phyloP scores from a whole-genome alignment of 2,329 filamentous ascomycete species.

The Orbilia javanica region DNA sequence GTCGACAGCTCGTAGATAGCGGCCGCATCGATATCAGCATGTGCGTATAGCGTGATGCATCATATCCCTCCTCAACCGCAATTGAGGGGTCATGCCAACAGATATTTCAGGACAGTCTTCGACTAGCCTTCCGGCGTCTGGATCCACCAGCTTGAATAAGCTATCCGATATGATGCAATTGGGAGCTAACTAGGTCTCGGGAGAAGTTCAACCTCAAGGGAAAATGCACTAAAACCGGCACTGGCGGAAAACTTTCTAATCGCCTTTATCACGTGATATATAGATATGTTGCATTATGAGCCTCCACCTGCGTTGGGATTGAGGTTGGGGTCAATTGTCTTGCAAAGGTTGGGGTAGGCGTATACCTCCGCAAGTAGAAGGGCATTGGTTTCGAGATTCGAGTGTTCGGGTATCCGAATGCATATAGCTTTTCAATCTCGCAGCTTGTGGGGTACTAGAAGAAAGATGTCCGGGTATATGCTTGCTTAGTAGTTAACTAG shows the following conservation, averaged over 20 bases:
- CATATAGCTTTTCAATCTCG: too few relatives aligned
- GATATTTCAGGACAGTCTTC: not conserved
- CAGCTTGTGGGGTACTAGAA: too few relatives aligned
- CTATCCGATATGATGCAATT: not conserved
- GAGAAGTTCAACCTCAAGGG: not conserved
- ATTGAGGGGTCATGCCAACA: conserved; percentile 9
- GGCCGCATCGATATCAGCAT: not conserved
- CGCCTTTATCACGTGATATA: not conserved
- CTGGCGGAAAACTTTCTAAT: not conserved
- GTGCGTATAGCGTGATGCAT: not conserved
- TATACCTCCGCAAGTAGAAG: not conserved
- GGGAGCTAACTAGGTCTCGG: not conserved
- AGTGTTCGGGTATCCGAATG: too few relatives aligned
- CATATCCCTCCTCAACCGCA: not conserved
- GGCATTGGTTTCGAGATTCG: too few relatives aligned
- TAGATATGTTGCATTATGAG: not conserved
- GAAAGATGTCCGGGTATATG: too few relatives aligned
- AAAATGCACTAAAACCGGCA: not conserved
- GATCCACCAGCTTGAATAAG: not conserved
- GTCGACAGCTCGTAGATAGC: not conserved
- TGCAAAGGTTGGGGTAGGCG: not conserved
- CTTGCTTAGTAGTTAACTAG: too few relatives aligned
- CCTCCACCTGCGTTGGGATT: not conserved
- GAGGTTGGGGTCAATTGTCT: not conserved
- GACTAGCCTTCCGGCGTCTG: not conserved